Evolutionary conservation across 2,329 filamentous ascomycete genomes (phyloP), one percentile per base, ranked within the genome.

Genomic region (Aspergillus spinulosporus): DNA sequence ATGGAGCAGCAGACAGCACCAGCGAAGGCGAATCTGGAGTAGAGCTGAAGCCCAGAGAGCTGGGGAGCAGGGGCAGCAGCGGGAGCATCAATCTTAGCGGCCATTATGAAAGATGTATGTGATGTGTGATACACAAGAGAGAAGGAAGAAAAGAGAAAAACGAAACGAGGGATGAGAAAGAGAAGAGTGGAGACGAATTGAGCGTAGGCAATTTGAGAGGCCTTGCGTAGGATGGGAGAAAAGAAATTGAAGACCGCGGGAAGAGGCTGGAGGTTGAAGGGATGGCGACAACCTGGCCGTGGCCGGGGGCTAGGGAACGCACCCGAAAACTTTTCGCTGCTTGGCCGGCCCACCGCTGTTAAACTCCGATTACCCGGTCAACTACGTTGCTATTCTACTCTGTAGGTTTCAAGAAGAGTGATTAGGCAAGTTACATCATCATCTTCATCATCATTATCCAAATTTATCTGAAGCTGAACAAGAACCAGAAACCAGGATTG

Each of bases 1-100:
- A 97, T 82, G 70, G 92, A 94, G 81, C 94, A 99, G 88, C 94
- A 97, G 83, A 97, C 82, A 70, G 94, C 94, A 81, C 94, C 94
- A 71, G 94, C 92, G 72, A 99, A 89, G 80, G 94, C 93, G 82
- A 97, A 97, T 80, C 91, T 87, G 71, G 90, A 90, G 88, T 97
- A 97, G 70, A 99, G 90, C 59, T 76, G 81, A 66, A 92, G 47
- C 62, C 87, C 85, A 66, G 75, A 80, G 64, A 85, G 81, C 75
- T 84, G 69, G 59, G 76, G 53, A 60, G 62, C 45, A 50, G 62
- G 52, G 51, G 60, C 26, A 29, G 51, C 51, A 52, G 54, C 56
- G 37, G 57, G 54, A 52, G 53, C 57, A 39, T 62, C 57, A 31
- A 83, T 68, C 77, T 83, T 82, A 66, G 74, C 67, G 58, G 75